phyloP scores from a whole-genome alignment of 306 rosid species.

The Cucumis hystrix region DNA sequence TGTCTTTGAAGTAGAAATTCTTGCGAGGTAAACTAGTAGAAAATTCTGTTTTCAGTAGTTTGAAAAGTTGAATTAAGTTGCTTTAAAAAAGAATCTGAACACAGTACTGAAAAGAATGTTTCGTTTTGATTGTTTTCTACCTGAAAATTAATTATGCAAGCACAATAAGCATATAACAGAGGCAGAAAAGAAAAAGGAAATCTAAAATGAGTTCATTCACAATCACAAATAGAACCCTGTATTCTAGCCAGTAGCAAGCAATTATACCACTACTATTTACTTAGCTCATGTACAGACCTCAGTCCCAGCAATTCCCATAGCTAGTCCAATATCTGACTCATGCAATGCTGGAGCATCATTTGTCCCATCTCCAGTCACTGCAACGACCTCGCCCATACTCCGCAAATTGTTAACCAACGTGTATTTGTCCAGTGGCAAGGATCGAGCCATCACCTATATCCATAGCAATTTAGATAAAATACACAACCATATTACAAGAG shows the following conservation, averaged over 20 bases:
- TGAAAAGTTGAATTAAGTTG: not conserved
- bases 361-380: slow-evolving; percentile 96
- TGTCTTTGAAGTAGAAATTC: not conserved
- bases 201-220: not conserved
- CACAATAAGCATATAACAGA: not conserved
- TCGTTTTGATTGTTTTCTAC: not conserved
- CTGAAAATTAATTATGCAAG: not conserved
- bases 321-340: slow-evolving; percentile 94
- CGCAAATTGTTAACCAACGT: slow-evolving; percentile 59
- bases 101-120: not conserved
- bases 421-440: slow-evolving; percentile 73
- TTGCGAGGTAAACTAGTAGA: not conserved
- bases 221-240: not conserved
- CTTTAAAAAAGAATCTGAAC: not conserved
- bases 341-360: slow-evolving; percentile 95
- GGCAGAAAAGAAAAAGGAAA: not conserved
- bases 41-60: not conserved
- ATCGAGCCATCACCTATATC: slow-evolving; percentile 90
- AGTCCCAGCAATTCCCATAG: slow-evolving; percentile 98
- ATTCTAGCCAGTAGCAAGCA: not conserved
- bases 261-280: not conserved
- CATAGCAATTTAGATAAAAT: slow-evolving; percentile 15
- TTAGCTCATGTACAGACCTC: slow-evolving; percentile 42
- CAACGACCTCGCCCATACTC: slow-evolving; percentile 63
- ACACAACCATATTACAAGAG: not conserved